A percentile compares a stretch with the other conserved stretches of the same genome.
phyloP scores from a whole-genome alignment of 805 yeast species.

The Candida pseudofarinosa region DNA sequence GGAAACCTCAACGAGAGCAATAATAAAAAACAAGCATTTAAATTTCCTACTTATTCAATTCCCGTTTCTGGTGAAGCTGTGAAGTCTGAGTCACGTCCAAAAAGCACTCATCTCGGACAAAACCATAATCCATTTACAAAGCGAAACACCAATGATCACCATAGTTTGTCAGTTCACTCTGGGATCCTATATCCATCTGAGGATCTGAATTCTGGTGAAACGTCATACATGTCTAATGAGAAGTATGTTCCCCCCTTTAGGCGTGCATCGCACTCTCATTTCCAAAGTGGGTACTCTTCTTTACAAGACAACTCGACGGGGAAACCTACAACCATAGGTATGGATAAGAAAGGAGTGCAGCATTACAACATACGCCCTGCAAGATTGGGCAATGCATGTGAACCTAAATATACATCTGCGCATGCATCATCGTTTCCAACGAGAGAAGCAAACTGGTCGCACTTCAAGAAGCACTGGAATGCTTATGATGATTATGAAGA shows the following conservation, averaged over 20 bases:
- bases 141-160: constrained; percentile 4
- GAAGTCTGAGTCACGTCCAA: neutral
- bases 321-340: constrained; percentile 16
- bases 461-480: neutral
- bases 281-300: constrained; percentile 8
- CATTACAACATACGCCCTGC: neutral
- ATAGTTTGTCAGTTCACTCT: constrained; percentile 5
- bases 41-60: constrained; percentile 9
- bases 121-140: constrained; percentile 1
- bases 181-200: constrained; percentile 1
- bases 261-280: constrained; percentile 41
- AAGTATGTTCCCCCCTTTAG: constrained; percentile 73
- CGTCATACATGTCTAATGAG: constrained; percentile 9
- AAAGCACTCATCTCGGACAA: neutral
- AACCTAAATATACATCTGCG: neutral
- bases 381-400: neutral
- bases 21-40: neutral
- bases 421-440: neutral
- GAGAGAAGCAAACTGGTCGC: neutral
- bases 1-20: neutral
- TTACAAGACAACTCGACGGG: constrained; percentile 22
- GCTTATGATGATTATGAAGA: neutral
- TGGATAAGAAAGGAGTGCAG: neutral
- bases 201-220: constrained; percentile 5
- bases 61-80: constrained; percentile 1